Base-by-base conservation (phyloP, 805 yeast species). In the Grigorovia humatica region DNA sequence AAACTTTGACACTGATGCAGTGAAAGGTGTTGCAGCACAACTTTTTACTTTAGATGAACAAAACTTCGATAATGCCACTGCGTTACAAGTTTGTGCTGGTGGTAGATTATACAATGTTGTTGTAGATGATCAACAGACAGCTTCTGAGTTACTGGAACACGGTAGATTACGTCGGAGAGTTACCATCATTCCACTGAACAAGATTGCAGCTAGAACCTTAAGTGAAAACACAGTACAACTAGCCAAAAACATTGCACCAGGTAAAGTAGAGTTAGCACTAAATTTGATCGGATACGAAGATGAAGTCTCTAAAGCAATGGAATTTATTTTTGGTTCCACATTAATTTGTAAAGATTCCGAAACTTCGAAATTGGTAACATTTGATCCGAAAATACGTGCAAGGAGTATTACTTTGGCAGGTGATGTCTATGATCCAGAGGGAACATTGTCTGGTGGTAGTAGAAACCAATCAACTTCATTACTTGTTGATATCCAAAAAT, bases 361-460 rank as follows among this genome's bases (percentile, higher is more conserved):
- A 15, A 82, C 95, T 0, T 98, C 99, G 0, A 85, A 90, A 58
- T 74, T 75, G 47, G 85, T 93, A n/a, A 88, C 97, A 0, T 88
- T 89, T 65, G 82, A 90, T 64, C 93, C 91, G 0, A 77, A 80
- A 51, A 81, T 91, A 15, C 76, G 88, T 55, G 75, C 90, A 0
- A 81, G 89, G 60, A 83, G 95, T 32, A 88, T 95, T 15, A 93
- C 99, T 0, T 66, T 86, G 38, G 90, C 89, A 50, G 99, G 99
- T 49, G 99, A 93, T 66, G 78, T 84, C 11, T 93, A 90, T 68
- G 99, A 93, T 64, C 99, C 99, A 0, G 88, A 85, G 57, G 99
- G 99, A 15, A 87, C 96, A 8, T 72, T 93, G 29, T 86, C 96
- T 1, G 99, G 99, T 47, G 98, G 98, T n/a, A 82, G 95, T 19